These are phyloP conservation scores for Iris macrosiphon DNA, from an alignment of 106 monocot genomes.

Conservation along the genomic window DNA sequence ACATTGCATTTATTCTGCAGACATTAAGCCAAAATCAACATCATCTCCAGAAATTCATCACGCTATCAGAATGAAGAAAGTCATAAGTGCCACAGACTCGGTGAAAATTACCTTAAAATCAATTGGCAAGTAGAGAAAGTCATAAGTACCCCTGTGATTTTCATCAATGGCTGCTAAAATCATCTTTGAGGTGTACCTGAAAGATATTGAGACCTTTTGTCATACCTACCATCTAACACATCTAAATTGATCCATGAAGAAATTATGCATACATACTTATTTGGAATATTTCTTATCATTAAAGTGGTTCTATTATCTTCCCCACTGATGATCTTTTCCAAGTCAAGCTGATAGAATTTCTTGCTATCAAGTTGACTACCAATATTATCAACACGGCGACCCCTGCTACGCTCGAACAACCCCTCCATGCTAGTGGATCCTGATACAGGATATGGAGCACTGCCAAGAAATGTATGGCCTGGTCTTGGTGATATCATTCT, in stretches of 20 bases:
- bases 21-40: not conserved
- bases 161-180: slow-evolving; percentile 77
- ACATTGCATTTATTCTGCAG: slow-evolving; percentile 91
- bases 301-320: slow-evolving; percentile 79
- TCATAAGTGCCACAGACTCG: too few relatives aligned
- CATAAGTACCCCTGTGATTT: slow-evolving; percentile 67
- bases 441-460: slow-evolving; percentile 17
- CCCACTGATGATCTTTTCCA: slow-evolving; percentile 65
- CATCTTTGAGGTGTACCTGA: slow-evolving; percentile 90
- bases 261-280: slow-evolving; percentile 48
- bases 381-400: slow-evolving; percentile 16
- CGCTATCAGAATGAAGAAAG: too few relatives aligned
- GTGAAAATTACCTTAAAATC: slow-evolving; percentile 72
- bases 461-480: slow-evolving; percentile 28
- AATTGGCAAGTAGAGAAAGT: slow-evolving; percentile 86
- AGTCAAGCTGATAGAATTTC: slow-evolving; percentile 61
- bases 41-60: not conserved
- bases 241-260: not conserved
- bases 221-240: not conserved
- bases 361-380: slow-evolving; percentile 40
- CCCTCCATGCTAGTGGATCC: slow-evolving; percentile 31
- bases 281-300: slow-evolving; percentile 96
- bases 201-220: slow-evolving; percentile 3
- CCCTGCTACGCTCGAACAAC: slow-evolving; percentile 33
- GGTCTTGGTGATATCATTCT: slow-evolving; percentile 32